A percentile compares a stretch with the other conserved stretches of the same genome.
Conservation (phyloP, 371 early-diverging fungal genomes). For the Mucor velutinosus region DNA sequence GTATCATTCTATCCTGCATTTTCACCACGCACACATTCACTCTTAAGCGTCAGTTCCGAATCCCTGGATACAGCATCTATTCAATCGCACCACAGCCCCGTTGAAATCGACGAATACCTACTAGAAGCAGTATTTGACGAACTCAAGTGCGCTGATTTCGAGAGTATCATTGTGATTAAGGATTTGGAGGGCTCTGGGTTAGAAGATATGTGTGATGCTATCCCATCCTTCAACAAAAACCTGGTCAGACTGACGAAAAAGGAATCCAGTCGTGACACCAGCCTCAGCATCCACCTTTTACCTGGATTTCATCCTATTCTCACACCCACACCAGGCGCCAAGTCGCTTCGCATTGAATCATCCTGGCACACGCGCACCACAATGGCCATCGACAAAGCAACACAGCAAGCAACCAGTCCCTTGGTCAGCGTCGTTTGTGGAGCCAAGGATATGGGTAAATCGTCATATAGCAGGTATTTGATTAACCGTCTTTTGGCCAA, state of each 20-base stretch:
- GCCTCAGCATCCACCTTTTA: conserved; percentile 17
- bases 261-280: background rate
- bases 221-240: conserved; percentile 12
- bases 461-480: conserved; percentile 68
- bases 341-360: conserved; percentile 39
- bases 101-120: conserved; percentile 10
- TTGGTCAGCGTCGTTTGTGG: conserved; percentile 66
- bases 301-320: conserved; percentile 35
- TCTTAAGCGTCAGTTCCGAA: conserved; percentile 51
- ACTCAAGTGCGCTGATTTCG: conserved; percentile 8
- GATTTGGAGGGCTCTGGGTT: conserved; percentile 11
- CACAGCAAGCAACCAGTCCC: conserved; percentile 19
- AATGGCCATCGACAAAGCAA: conserved; percentile 15
- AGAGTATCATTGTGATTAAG: conserved; percentile 22
- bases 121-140: conserved; percentile 20
- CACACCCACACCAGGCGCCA: conserved; percentile 39
- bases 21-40: conserved; percentile 64
- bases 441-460: conserved; percentile 78
- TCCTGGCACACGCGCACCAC: conserved; percentile 36
- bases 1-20: conserved; percentile 52
- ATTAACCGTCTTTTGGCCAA: conserved; percentile 67
- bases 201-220: conserved; percentile 11
- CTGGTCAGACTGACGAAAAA: conserved; percentile 14
- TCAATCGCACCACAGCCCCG: background rate
- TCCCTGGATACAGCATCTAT: conserved; percentile 8